Evolutionary conservation across 352 stramenopile genomes (phyloP), one percentile per base, ranked within the genome.

Genomic region (Phytophthora hibernalis): DNA sequence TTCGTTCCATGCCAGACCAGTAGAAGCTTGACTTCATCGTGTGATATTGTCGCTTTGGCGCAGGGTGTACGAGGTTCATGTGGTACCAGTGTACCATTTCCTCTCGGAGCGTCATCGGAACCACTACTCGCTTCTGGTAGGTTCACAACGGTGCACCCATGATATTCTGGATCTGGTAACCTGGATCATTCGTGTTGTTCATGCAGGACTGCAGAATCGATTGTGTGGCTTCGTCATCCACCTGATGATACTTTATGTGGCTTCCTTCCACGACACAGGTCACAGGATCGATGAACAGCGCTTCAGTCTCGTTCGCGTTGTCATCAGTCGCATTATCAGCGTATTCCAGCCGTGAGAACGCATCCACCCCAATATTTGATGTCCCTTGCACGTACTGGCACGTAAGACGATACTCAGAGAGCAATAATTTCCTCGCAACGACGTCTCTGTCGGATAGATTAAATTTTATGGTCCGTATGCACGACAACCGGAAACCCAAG

Each of bases 1-100:
- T 18, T 2, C n/a, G 16, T 18, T 62, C 45, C 51, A 68, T 68
- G 9, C 52, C 35, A 1, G 60, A 57, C 60, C 51, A 68, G 35
- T 61, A 61, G 13, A 57, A 52, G 0, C 4, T n/a, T 45, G n/a
- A 7, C 16, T 45, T 51, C 44, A 57, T 53, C 4, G 44, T 55
- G 16, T 68, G 43, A 18, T 48, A 48, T 16, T 61, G 43, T 13
- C 35, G 20, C 15, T 62, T 61, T 30, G 22, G 20, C 26, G 20
- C 21, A 24, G 45, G 56, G 11, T 64, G 35, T 7, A 37, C 15
- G 3, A 57, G n/a, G 12, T 64, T 56, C 20, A 28, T 4, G n/a
- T 63, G 55, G 26, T 63, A 63, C 33, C 33, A 38, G 5, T 38
- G 9, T 9, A 38, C 33, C 8, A 38, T 11, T 38, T 38, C 7